Percentiles rank a stretch among this genome's conserved stretches.
phyloP scores from a whole-genome alignment of 2,329 filamentous ascomycete genomes.

The Fusarium sublunatum region DNA sequence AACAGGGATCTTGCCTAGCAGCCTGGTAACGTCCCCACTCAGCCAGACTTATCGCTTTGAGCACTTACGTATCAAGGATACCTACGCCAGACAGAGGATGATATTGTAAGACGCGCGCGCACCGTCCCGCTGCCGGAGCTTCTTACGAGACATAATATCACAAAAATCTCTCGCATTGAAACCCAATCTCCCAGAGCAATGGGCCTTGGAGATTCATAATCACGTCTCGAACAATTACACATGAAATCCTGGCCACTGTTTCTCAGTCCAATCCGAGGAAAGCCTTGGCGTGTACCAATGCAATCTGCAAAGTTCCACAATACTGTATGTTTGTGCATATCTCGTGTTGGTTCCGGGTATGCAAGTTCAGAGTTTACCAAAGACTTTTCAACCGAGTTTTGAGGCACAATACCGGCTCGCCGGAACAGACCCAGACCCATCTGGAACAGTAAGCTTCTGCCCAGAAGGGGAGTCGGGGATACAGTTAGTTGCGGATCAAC shows the following conservation, averaged over 20 bases:
- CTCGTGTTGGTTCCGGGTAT: slow-evolving; percentile 17
- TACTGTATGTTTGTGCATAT: slow-evolving; percentile 23
- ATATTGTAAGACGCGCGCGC: slow-evolving; percentile 16
- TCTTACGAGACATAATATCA: slow-evolving; percentile 1
- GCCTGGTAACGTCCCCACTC: slow-evolving; percentile 16
- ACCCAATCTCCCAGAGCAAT: not conserved
- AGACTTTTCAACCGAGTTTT: slow-evolving; percentile 32
- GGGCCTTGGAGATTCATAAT: not conserved
- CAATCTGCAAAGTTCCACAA: slow-evolving; percentile 20
- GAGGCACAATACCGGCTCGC: slow-evolving; percentile 20
- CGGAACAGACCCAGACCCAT: slow-evolving; percentile 10
- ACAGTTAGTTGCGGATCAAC: slow-evolving; percentile 16
- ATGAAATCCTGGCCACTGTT: not conserved
- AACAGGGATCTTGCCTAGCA: slow-evolving; percentile 29
- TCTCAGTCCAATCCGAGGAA: slow-evolving; percentile 11
- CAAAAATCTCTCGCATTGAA: not conserved
- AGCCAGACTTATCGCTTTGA: slow-evolving; percentile 9
- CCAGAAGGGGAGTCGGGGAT: slow-evolving; percentile 10
- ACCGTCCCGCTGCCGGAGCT: slow-evolving; percentile 27
- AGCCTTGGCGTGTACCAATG: not conserved
- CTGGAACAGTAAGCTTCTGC: slow-evolving; percentile 3
- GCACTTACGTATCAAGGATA: not conserved
- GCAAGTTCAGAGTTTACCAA: slow-evolving; percentile 30
- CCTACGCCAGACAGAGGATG: slow-evolving; percentile 9
- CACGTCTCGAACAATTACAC: slow-evolving; percentile 2